phyloP scores from a whole-genome alignment of 2,329 filamentous ascomycete species.

The Hirsutella thompsonii region DNA sequence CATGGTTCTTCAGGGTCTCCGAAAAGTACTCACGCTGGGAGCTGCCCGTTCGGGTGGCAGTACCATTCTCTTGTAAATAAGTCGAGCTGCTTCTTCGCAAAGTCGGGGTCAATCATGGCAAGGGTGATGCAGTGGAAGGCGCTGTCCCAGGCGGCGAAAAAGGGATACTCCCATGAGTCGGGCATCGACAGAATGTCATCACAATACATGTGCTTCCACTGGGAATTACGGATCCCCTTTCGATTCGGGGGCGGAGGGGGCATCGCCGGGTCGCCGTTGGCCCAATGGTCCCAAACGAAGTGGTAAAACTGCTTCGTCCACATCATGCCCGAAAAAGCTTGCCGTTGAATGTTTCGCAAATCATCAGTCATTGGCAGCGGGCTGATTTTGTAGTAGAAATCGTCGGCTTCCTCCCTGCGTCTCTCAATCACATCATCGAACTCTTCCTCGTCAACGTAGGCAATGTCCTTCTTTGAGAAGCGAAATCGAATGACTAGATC shows the following conservation, averaged over 20 bases:
- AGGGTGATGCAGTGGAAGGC: constrained; percentile 94
- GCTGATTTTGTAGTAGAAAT: constrained; percentile 90
- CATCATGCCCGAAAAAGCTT: constrained; percentile 93
- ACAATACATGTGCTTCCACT: constrained; percentile 91
- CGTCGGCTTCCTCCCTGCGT: constrained; percentile 79
- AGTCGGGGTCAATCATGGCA: constrained; percentile 95
- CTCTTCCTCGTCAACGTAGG: constrained; percentile 80
- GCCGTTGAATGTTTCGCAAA: constrained; percentile 84
- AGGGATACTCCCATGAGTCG: constrained; percentile 97
- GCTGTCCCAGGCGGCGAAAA: constrained; percentile 95
- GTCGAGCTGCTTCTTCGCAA: constrained; percentile 95
- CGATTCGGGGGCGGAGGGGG: constrained; percentile 72
- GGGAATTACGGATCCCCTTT: constrained; percentile 69
- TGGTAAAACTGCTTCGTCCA: constrained; percentile 97
- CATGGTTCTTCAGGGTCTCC: constrained; percentile 3
- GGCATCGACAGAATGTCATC: constrained; percentile 97
- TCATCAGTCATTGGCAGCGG: constrained; percentile 90
- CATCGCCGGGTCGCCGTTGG: constrained; percentile 80
- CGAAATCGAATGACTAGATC: constrained; percentile 72
- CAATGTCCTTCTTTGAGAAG: constrained; percentile 61
- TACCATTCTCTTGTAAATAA: constrained; percentile 97
- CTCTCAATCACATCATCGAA: constrained; percentile 87
- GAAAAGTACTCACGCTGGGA: constrained; percentile 57
- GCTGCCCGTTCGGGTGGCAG: constrained; percentile 92
- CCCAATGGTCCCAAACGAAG: constrained; percentile 97